Conservation (phyloP, 2,329 filamentous ascomycete species). For the Fusarium cyanostomum region DNA sequence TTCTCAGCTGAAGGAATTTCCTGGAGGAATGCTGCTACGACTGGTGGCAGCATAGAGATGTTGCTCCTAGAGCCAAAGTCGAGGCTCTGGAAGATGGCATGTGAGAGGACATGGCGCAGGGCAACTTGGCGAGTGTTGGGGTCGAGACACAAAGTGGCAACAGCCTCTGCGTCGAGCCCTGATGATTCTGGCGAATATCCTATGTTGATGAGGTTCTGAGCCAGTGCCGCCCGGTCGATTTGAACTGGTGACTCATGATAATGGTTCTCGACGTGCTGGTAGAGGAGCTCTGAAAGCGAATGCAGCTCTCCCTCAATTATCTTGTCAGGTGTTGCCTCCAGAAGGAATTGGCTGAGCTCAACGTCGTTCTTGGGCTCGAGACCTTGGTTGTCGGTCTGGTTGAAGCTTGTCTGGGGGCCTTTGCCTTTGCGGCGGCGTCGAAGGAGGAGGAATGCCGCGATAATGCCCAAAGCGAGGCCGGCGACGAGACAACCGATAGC, state of each 20-base stretch:
- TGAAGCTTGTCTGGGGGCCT: neutral
- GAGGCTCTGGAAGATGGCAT: slow-evolving; percentile 49
- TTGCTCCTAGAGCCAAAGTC: slow-evolving; percentile 40
- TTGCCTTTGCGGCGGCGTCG: slow-evolving; percentile 12
- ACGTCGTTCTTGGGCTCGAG: slow-evolving; percentile 25
- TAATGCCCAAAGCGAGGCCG: slow-evolving; percentile 42
- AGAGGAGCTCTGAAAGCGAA: slow-evolving; percentile 48
- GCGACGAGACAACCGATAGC: slow-evolving; percentile 44
- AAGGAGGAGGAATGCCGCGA: slow-evolving; percentile 43
- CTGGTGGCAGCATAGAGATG: slow-evolving; percentile 50
- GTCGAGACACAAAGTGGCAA: slow-evolving; percentile 46
- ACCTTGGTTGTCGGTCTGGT: neutral
- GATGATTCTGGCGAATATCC: slow-evolving; percentile 37
- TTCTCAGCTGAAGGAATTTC: slow-evolving; percentile 43
- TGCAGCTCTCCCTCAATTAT: slow-evolving; percentile 48
- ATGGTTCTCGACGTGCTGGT: slow-evolving; percentile 53
- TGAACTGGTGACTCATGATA: slow-evolving; percentile 47
- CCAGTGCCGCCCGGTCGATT: slow-evolving; percentile 29
- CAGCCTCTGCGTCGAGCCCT: slow-evolving; percentile 15
- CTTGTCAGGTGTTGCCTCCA: slow-evolving; percentile 50
- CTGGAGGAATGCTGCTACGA: slow-evolving; percentile 45
- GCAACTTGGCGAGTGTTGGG: slow-evolving; percentile 45
- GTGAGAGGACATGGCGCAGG: slow-evolving; percentile 52
- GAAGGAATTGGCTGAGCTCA: slow-evolving; percentile 49
- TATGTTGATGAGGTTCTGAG: slow-evolving; percentile 38